Percentiles rank a stretch among this genome's conserved stretches.
Evolutionary conservation across 805 yeast genomes (phyloP).

Genomic region (Wickerhamomyces subpelliculosus): DNA sequence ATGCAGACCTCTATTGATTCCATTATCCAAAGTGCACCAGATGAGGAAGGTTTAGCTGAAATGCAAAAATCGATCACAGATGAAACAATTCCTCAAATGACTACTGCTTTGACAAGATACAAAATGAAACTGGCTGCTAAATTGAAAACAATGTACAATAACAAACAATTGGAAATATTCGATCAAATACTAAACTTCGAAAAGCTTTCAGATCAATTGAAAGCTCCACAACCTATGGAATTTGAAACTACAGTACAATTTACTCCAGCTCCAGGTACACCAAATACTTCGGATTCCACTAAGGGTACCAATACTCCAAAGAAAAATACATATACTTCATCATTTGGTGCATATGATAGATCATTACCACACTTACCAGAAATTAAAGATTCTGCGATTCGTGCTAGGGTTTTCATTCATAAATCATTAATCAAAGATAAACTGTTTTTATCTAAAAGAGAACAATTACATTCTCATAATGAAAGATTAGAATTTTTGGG

Average conservation of each 20-base stretch:
- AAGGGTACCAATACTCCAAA: too few species aligned
- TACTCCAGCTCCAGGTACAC: too few species aligned
- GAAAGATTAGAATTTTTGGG: slow-evolving; percentile 90
- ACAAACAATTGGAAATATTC: slow-evolving; percentile 44
- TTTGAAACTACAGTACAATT: background rate
- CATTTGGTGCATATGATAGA: slow-evolving; percentile 18
- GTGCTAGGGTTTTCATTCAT: slow-evolving; percentile 74
- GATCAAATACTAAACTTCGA: slow-evolving; percentile 46
- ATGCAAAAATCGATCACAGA: slow-evolving; percentile 25
- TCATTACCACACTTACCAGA: slow-evolving; percentile 65
- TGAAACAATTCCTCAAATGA: slow-evolving; percentile 29
- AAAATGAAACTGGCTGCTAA: slow-evolving; percentile 54
- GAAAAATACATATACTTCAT: background rate
- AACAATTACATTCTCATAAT: slow-evolving; percentile 58
- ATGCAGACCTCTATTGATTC: slow-evolving; percentile 45
- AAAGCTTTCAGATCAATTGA: background rate
- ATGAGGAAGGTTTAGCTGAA: slow-evolving; percentile 32
- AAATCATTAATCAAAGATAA: slow-evolving; percentile 62
- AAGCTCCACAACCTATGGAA: background rate
- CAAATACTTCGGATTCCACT: too few species aligned
- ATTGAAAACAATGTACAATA: slow-evolving; percentile 45
- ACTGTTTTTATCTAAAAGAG: slow-evolving; percentile 47
- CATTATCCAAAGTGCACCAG: slow-evolving; percentile 53
- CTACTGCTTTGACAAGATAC: slow-evolving; percentile 44
- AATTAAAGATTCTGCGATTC: slow-evolving; percentile 51